These are phyloP conservation scores for Russula sp. DNA, from an alignment of 768 basidiomycete species.

Conservation along the genomic window DNA sequence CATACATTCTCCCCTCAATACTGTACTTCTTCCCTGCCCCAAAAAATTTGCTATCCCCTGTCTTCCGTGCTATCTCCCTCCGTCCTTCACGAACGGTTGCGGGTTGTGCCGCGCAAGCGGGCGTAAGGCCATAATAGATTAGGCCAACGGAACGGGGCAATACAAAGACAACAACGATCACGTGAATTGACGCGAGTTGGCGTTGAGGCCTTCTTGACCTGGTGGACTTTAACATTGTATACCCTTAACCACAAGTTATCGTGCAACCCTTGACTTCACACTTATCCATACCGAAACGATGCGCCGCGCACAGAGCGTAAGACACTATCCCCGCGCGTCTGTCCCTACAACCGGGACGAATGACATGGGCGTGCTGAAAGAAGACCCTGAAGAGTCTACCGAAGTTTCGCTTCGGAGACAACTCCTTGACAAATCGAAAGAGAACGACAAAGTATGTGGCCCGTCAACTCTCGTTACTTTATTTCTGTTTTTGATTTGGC, in stretches of 20 bases:
- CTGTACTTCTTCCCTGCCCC: no score
- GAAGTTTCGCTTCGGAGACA: conserved; percentile 27
- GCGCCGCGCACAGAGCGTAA: conserved; percentile 29
- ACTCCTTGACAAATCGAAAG: conserved; percentile 30
- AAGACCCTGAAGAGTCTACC: conserved; percentile 22
- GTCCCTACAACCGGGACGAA: conserved; percentile 16
- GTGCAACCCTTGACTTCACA: not conserved
- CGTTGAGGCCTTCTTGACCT: not conserved
- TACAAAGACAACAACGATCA: conserved; percentile 6
- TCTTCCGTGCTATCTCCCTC: no score
- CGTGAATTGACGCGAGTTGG: conserved; percentile 17
- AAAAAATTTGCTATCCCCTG: no score
- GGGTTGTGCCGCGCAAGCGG: no score
- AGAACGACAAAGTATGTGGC: conserved; percentile 26
- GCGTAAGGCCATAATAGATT: no score
- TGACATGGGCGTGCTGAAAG: conserved; percentile 29
- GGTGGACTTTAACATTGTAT: not conserved
- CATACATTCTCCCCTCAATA: no score
- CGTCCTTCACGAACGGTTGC: no score
- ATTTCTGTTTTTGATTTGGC: not conserved
- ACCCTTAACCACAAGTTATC: conserved; percentile 17
- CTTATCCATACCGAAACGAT: conserved; percentile 1
- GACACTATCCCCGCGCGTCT: conserved; percentile 26
- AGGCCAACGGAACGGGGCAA: no score
- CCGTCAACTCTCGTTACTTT: not conserved